Conservation (phyloP, 129 eudicot genomes). For the Flaveria ramosissima region DNA sequence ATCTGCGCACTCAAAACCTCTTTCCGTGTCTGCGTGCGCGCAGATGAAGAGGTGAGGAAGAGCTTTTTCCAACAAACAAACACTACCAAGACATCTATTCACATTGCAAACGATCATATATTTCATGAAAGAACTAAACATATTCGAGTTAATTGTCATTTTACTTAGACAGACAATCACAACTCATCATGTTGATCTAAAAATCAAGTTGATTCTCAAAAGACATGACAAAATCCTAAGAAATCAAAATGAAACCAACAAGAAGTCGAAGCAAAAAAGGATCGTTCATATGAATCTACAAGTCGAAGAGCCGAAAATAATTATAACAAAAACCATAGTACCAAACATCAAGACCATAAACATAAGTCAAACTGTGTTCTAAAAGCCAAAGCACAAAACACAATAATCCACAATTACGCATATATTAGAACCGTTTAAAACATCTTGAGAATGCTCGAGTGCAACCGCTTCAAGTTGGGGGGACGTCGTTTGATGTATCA, state of each 20-base stretch:
- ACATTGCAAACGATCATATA: no score
- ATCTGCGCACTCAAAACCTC: no score
- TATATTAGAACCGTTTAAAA: neutral
- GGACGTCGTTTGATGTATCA: slow-evolving; percentile 2
- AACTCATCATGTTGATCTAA: no score
- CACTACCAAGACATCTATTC: no score
- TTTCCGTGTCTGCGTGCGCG: no score
- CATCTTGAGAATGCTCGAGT: slow-evolving; percentile 11
- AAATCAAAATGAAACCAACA: neutral
- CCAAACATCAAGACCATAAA: slow-evolving; percentile 15
- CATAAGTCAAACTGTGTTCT: slow-evolving; percentile 13
- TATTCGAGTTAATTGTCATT: no score
- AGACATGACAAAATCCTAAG: neutral
- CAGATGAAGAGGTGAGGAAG: no score
- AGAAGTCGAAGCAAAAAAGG: neutral
- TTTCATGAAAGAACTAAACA: no score
- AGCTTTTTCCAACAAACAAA: no score
- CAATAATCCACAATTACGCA: slow-evolving; percentile 15
- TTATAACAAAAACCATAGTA: slow-evolving; percentile 7
- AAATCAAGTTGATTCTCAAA: neutral
- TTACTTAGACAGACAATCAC: no score
- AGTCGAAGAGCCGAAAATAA: neutral
- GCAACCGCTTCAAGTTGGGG: slow-evolving; percentile 21
- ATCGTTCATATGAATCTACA: slow-evolving; percentile 14
- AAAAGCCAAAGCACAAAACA: slow-evolving; percentile 8